Base-by-base conservation (phyloP, 1,284 basidiomycete genomes). In the Mycena citricolor region DNA sequence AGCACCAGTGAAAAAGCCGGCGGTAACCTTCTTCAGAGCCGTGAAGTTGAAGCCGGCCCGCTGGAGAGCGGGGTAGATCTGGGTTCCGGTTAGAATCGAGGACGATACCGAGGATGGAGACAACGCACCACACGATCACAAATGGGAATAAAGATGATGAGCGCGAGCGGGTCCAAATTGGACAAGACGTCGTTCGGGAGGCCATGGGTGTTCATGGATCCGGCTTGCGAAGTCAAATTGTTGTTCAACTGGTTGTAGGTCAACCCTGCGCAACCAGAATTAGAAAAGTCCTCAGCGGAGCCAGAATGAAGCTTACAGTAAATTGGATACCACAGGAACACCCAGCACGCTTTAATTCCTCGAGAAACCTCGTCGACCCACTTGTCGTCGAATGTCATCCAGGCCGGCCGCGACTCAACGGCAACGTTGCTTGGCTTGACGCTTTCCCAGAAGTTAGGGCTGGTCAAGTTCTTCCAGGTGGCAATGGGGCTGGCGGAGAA, bases 291-390 rank as follows among this genome's bases (percentile, higher is more conserved):
- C 3, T 34, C 16, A 13, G 26, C 12, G 8, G 8, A n/a, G 32
- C 14, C 1, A 8, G 28, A 33, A 5, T 21, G 14, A 19, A 2
- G 61, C 79, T 32, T 49, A 85, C 84, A 86, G 58, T 79, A 87
- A 28, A 87, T 65, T 1, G 86, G 86, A 65, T 61, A 89, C 77
- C 85, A 91, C 33, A 74, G 60, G 67, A 94, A 94, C 44, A 94
- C 90, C 31, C 69, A 65, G 66, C 91, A 94, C 8, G 92, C 92
- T 63, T 89, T 90, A 65, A 92, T 66, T 2, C 87, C 90, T 57
- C 90, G 78, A 44, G 75, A 73, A 39, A 94, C 81, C 61, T 94
- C 91, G 42, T 91, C 87, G 12, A 94, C 88, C 81, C 83, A 91
- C 29, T 71, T 59, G 57, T 89, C 86, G 55, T 90, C 83, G 60